Evolutionary conservation across 2,329 filamentous ascomycete species (phyloP), one percentile per base, ranked within the genome.

Genomic region (Sarocladium strictum): DNA sequence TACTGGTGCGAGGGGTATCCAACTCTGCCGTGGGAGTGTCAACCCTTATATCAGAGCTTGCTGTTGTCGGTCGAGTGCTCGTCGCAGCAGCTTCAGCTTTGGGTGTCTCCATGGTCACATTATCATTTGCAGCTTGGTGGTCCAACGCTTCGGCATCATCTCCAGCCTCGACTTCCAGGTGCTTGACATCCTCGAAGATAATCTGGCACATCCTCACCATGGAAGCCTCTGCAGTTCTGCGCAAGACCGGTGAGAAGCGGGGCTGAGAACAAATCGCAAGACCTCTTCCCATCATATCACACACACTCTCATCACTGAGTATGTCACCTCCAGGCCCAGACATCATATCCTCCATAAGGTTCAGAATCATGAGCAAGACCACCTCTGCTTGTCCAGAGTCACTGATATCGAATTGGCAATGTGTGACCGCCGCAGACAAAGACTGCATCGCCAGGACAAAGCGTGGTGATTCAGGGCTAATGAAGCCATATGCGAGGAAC

Each of bases 171-270:
- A 89, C 79, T 63, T 95, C 90, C 7, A 97, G 75, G 59, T 92
- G 85, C 69, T 96, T 96, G 53, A 99, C 74, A 57, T 95, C 86
- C 69, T 92, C 89, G 67, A 99, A 99, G 63, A 99, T 96, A 60
- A 96, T 91, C 72, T 99, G 94, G 67, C 94, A 97, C 94, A 99
- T 99, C 61, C 90, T 90, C 45, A 97, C 90, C 92, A 99, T 97
- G 54, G 91, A 87, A 65, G 96, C 94, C 71, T 99, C 94, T 2
- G 94, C 94, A 19, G 92, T 96, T 59, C 92, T 82, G 59, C 93
- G 84, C 54, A 99, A 75, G 3, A 97, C 85, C 63, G 97, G 92
- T 10, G 92, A 97, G 58, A 97, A 85, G 54, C 93, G 84, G 54
- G 89, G 84, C 65, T 97, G 92, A 59, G 93, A 99, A 75, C 94